Percentiles rank a stretch among this genome's conserved stretches.
Conservation (phyloP, 805 yeast species). For the Peterozyma xylosa region DNA sequence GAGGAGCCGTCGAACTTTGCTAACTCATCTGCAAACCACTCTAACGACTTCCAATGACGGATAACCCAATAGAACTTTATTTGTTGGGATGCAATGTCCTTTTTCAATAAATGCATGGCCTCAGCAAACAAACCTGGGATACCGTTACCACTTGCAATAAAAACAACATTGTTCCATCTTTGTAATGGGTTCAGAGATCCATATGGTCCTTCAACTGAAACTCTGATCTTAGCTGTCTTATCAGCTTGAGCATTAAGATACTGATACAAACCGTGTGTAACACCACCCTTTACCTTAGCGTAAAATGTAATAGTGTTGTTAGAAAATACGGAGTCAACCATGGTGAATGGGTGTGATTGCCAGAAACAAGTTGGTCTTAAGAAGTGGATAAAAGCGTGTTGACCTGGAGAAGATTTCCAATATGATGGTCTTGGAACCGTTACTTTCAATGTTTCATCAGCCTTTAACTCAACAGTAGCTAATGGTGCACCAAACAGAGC, state of each 20-base stretch:
- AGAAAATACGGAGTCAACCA: constrained; percentile 16
- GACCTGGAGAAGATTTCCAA: constrained; percentile 34
- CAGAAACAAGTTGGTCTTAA: constrained; percentile 31
- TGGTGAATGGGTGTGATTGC: constrained; percentile 39
- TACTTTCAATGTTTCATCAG: constrained; percentile 42
- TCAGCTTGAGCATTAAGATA: constrained; percentile 16
- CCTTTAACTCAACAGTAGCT: constrained; percentile 28
- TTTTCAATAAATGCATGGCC: constrained; percentile 21
- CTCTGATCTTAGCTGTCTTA: constrained; percentile 23
- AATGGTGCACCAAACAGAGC: constrained; percentile 27
- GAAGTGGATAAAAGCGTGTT: constrained; percentile 31
- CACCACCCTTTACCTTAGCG: constrained; percentile 30
- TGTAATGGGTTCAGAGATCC: constrained; percentile 35
- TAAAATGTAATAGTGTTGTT: constrained; percentile 21
- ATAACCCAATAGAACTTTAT: constrained; percentile 58
- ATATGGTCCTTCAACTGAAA: constrained; percentile 58
- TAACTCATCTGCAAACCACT: constrained; percentile 42
- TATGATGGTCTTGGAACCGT: constrained; percentile 32
- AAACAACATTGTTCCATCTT: constrained; percentile 28
- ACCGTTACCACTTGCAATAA: constrained; percentile 47
- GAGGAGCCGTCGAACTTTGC: constrained; percentile 22
- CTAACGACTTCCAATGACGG: constrained; percentile 40
- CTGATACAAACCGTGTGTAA: constrained; percentile 21
- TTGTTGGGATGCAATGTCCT: constrained; percentile 18
- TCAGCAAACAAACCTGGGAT: constrained; percentile 43